These are phyloP conservation scores for Gleditsia sinensis DNA, from an alignment of 306 rosid genomes.

Conservation along the genomic window DNA sequence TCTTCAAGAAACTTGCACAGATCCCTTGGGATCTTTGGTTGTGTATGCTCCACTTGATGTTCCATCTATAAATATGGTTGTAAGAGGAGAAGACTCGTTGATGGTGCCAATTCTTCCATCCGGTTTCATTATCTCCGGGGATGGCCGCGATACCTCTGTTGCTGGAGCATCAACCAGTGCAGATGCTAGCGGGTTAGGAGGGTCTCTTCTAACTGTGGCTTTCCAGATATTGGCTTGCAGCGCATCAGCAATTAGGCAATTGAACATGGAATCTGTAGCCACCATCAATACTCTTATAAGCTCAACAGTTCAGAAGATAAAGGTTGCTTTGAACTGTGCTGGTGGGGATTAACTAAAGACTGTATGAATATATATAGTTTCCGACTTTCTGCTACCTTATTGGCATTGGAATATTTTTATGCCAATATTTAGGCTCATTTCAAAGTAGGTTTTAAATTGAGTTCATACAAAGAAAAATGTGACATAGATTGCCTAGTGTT, in stretches of 20 bases:
- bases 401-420: background rate
- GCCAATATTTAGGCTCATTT: background rate
- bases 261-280: constrained; percentile 44
- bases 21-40: constrained; percentile 46
- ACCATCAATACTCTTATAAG: constrained; percentile 43
- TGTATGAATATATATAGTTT: background rate
- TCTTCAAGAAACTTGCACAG: constrained; percentile 63
- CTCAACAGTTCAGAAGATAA: constrained; percentile 51
- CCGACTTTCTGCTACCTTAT: background rate
- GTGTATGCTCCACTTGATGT: constrained; percentile 58
- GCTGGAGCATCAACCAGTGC: background rate
- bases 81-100: constrained; percentile 47
- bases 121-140: constrained; percentile 57
- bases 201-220: constrained; percentile 59
- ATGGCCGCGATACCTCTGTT: constrained; percentile 30
- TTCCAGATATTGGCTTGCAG: constrained; percentile 48
- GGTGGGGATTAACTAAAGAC: constrained; percentile 30
- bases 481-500: no score
- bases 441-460: background rate
- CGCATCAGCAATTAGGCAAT: background rate
- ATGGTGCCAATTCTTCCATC: constrained; percentile 60
- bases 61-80: constrained; percentile 25
- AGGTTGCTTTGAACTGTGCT: constrained; percentile 47
- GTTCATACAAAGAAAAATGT: background rate
- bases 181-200: background rate